phyloP scores from a whole-genome alignment of 495 filamentous ascomycete genomes.

The Jackrogersella minutella region DNA sequence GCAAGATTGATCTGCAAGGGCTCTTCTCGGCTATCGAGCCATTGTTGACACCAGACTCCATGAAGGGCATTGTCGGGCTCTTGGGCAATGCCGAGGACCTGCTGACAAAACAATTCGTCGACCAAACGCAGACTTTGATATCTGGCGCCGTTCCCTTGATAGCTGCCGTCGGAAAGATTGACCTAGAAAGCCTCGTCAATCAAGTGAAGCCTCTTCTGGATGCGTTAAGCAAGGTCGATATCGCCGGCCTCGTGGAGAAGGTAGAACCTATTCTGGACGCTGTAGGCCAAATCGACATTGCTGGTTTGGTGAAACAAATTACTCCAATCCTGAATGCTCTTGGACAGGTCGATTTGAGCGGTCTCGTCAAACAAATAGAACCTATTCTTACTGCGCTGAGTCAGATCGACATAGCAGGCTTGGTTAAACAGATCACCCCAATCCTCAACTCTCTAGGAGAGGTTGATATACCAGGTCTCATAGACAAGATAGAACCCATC shows the following conservation, averaged over 20 bases:
- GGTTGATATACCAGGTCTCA: conserved; percentile 54
- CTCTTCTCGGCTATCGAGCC: conserved; percentile 37
- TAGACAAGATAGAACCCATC: conserved; percentile 51
- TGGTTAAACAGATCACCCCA: conserved; percentile 52
- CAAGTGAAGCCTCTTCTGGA: conserved; percentile 54
- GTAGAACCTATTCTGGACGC: conserved; percentile 42
- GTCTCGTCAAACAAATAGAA: conserved; percentile 50
- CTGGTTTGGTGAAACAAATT: conserved; percentile 43
- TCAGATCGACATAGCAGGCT: conserved; percentile 43
- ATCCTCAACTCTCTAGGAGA: conserved; percentile 52
- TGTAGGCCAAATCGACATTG: conserved; percentile 48
- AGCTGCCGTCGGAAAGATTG: conserved; percentile 48
- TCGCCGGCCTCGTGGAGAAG: conserved; percentile 37
- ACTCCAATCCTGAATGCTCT: conserved; percentile 46
- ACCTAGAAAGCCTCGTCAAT: conserved; percentile 46
- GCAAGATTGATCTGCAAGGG: conserved; percentile 44
- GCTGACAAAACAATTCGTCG: conserved; percentile 51
- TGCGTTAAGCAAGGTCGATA: conserved; percentile 55
- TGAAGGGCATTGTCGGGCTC: conserved; percentile 50
- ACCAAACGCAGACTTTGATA: conserved; percentile 52
- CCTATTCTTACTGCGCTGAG: conserved; percentile 43
- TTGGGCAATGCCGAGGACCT: conserved; percentile 54
- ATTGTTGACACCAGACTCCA: conserved; percentile 49
- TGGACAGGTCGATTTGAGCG: conserved; percentile 41
- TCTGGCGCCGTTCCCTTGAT: conserved; percentile 48